Conservation (phyloP, 2,329 filamentous ascomycete species). For the Verticillium longisporum region DNA sequence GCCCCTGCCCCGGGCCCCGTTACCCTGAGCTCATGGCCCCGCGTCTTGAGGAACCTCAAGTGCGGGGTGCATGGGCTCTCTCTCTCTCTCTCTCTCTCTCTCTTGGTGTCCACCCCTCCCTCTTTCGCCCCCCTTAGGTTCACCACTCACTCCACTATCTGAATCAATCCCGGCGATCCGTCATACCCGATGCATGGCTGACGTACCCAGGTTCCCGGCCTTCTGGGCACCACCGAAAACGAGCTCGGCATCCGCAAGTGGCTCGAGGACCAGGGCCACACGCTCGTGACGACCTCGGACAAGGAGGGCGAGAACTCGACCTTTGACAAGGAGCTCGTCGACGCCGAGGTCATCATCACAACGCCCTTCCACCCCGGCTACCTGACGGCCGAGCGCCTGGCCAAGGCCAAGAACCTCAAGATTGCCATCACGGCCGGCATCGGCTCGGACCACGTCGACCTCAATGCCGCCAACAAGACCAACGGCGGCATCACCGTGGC, state of each 20-base stretch:
- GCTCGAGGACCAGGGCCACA: constrained; percentile 96
- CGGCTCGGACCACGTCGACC: constrained; percentile 96
- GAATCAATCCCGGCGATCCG: background rate
- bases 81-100: no score
- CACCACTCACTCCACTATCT: no score
- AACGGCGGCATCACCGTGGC: constrained; percentile 96
- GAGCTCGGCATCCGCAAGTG: constrained; percentile 96
- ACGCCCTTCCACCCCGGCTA: constrained; percentile 99
- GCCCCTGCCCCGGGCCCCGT: background rate
- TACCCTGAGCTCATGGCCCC: background rate
- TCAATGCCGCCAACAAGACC: constrained; percentile 95
- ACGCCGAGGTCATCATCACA: constrained; percentile 98
- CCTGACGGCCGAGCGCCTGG: constrained; percentile 90
- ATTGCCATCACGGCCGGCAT: constrained; percentile 95
- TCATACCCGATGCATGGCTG: background rate
- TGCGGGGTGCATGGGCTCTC: constrained; percentile 1
- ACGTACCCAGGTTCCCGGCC: constrained; percentile 56
- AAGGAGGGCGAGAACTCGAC: constrained; percentile 91
- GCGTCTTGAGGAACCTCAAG: background rate
- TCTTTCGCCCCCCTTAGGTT: background rate
- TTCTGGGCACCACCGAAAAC: constrained; percentile 95
- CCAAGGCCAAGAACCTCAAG: constrained; percentile 98
- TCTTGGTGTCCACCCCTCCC: background rate
- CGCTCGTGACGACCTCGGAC: constrained; percentile 92
- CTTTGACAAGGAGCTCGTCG: constrained; percentile 92